Conservation (phyloP, 192 early-diverging fungal species). For the Haplosporangium gracile region DNA sequence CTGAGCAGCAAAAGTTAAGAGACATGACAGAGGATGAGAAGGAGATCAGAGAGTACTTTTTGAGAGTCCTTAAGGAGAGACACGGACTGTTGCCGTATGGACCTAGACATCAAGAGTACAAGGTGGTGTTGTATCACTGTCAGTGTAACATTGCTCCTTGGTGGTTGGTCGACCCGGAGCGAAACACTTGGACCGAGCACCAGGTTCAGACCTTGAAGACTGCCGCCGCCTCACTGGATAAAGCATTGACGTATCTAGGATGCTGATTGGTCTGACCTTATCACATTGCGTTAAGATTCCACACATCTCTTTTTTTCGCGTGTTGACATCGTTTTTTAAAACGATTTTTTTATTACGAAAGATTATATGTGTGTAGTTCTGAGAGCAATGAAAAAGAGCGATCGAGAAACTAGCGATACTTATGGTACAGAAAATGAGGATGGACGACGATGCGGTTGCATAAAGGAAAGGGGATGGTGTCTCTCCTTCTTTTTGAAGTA, state of each 20-base stretch:
- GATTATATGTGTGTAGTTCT: not conserved
- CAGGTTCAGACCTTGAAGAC: conserved; percentile 25
- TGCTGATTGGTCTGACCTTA: conserved; percentile 18
- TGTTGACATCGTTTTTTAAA: not conserved
- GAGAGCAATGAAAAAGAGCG: conserved; percentile 7
- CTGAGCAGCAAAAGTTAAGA: conserved; percentile 30
- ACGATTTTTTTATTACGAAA: not conserved
- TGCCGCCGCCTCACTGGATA: conserved; percentile 33
- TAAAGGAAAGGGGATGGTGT: conserved; percentile 9
- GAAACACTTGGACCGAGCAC: conserved; percentile 39
- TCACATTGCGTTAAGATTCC: not conserved
- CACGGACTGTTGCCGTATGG: conserved; percentile 32
- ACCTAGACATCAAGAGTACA: conserved; percentile 36
- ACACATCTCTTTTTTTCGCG: not conserved
- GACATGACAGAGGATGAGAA: conserved; percentile 42
- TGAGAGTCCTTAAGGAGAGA: conserved; percentile 17
- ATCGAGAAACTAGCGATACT: not conserved
- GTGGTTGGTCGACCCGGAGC: conserved; percentile 30
- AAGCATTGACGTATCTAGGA: conserved; percentile 35
- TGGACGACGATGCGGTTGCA: conserved; percentile 1
- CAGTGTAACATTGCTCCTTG: conserved; percentile 46
- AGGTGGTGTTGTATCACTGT: conserved; percentile 40
- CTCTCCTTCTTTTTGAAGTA: not conserved
- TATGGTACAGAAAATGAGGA: conserved; percentile 9
- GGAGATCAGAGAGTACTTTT: conserved; percentile 38